These are phyloP conservation scores for Rhizophagus sp. DNA, from an alignment of 192 early-diverging fungal genomes.

Conservation along the genomic window DNA sequence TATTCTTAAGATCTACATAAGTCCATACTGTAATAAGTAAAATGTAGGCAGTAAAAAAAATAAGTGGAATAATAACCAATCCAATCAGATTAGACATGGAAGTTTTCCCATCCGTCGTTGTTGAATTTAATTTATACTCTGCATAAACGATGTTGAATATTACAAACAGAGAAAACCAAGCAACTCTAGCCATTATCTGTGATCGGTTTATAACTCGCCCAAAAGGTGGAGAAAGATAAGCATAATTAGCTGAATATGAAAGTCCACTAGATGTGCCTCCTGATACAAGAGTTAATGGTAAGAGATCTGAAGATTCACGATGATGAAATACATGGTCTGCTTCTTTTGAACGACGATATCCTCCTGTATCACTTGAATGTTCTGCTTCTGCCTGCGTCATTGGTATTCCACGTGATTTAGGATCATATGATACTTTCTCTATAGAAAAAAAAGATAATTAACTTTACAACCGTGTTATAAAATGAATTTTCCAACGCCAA, in stretches of 20 bases:
- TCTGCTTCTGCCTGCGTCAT: not conserved
- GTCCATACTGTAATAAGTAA: slow-evolving; percentile 27
- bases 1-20: slow-evolving; percentile 19
- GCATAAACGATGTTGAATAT: slow-evolving; percentile 30
- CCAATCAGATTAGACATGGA: slow-evolving; percentile 6
- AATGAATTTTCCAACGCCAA: too few species aligned
- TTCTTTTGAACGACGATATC: slow-evolving; percentile 12
- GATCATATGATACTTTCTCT: not conserved
- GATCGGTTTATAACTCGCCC: slow-evolving; percentile 2
- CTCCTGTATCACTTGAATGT: not conserved
- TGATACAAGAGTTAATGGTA: slow-evolving; percentile 28
- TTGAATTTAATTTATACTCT: slow-evolving; percentile 10
- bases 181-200: slow-evolving; percentile 28
- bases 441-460: not conserved
- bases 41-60: slow-evolving; percentile 17
- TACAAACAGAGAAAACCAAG: slow-evolving; percentile 18
- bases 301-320: slow-evolving; percentile 24
- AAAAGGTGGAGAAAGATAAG: slow-evolving; percentile 28
- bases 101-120: not conserved
- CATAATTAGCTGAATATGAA: slow-evolving; percentile 18
- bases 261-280: slow-evolving; percentile 2
- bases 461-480: too few species aligned
- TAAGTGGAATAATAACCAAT: slow-evolving; percentile 18
- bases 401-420: not conserved
- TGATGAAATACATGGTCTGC: slow-evolving; percentile 13